A percentile compares a stretch with the other conserved stretches of the same genome.
Conservation (phyloP, 305 asterid species). For the Lippia alba region DNA sequence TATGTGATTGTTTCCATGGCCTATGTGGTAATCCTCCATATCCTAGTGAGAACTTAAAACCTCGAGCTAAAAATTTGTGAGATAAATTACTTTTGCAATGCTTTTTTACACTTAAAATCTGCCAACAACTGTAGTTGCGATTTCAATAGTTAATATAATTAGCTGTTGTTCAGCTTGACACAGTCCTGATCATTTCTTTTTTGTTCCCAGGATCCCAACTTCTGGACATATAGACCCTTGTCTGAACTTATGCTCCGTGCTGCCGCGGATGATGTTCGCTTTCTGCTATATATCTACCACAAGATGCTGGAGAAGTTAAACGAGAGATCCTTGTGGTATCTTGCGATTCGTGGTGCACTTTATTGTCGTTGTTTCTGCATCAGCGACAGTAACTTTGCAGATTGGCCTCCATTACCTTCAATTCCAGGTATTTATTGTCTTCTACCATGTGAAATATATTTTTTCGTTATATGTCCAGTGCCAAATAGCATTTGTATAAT, state of each 20-base stretch:
- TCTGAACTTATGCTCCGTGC: slow-evolving; percentile 93
- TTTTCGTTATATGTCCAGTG: slow-evolving; percentile 18
- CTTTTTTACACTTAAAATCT: slow-evolving; percentile 23
- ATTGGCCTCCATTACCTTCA: slow-evolving; percentile 88
- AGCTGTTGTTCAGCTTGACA: slow-evolving; percentile 15
- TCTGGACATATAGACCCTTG: slow-evolving; percentile 88
- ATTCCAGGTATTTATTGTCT: slow-evolving; percentile 66
- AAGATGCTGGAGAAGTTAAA: slow-evolving; percentile 84
- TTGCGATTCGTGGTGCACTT: slow-evolving; percentile 91
- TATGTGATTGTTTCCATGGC: no score
- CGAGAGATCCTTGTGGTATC: slow-evolving; percentile 82
- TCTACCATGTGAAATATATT: not conserved
- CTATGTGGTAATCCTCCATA: no score
- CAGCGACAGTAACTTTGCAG: slow-evolving; percentile 64
- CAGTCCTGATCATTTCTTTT: slow-evolving; percentile 34
- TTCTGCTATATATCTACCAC: slow-evolving; percentile 72
- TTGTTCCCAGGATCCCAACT: slow-evolving; percentile 80
- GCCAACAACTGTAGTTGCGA: slow-evolving; percentile 1
- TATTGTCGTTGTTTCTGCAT: slow-evolving; percentile 96
- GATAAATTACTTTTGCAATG: slow-evolving; percentile 9
- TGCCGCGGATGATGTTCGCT: slow-evolving; percentile 98
- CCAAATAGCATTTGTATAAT: slow-evolving; percentile 26
- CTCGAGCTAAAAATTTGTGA: slow-evolving; percentile 8
- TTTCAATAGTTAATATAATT: slow-evolving; percentile 7
- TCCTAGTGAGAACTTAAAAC: not conserved